Base-by-base conservation (phyloP, 257 asterid genomes). In the Nicotiana knightiana region DNA sequence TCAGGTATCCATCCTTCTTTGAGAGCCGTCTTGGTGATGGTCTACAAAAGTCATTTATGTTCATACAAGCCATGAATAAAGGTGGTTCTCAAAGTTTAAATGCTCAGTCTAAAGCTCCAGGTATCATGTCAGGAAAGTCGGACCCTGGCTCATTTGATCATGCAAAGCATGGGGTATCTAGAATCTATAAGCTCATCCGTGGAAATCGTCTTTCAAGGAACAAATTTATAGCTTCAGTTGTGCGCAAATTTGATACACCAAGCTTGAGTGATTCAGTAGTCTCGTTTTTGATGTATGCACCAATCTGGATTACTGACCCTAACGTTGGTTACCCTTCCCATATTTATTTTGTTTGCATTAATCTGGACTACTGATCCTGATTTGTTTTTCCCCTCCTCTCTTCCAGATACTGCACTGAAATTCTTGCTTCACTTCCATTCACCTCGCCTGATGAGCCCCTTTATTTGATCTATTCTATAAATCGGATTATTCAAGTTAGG, bases 1-100 rank as follows among this genome's bases (percentile, higher is more conserved):
- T 85, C 94, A 94, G 99, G 94, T 92, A 96, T 85, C 99, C 98
- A 55, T 91, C 98, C 82, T 96, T 96, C 89, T 94, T 95, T 63
- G 98, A 96, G 86, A 96, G 97, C 85, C 98, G 99, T 85, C 91
- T 96, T 39, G 99, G 98, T 54, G 99, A 96, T 89, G 99, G 99
- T 68, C 97, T 96, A 83, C 98, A 93, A 83, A 84, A 91, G 90
- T 96, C 98, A 54, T 96, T 94, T 88, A 79, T 86, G 76, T 96
- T 96, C 91, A 94, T 93, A 83, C 98, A 86, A 87, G 79, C 90
- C 90, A 89, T 94, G 93, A 92, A 83, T 82, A 91, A 86, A 80
- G 89, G 58, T 57, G 77, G 90, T 83, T 61, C 89, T 81, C 92
- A 83, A 39, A 76, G 71, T 84, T 84, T 70, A 30, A 89, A 92